Percentiles rank a stretch among this genome's conserved stretches.
Conservation (phyloP, 331 rosid genomes). For the Malus hybrid region DNA sequence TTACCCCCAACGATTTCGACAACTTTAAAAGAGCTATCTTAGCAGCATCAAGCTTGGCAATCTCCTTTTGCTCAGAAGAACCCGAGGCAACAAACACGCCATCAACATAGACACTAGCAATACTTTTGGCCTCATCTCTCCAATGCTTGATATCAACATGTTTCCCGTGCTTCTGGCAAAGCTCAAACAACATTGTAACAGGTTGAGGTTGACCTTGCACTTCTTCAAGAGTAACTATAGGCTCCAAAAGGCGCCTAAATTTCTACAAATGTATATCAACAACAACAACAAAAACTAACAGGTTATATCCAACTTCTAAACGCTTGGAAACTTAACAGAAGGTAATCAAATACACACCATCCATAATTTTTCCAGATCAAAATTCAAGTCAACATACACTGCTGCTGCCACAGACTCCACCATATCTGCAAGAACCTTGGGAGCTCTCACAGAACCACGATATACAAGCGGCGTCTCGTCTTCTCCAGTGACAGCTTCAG, state of each 20-base stretch:
- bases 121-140: constrained; percentile 21
- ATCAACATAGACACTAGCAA: constrained; percentile 44
- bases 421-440: constrained; percentile 81
- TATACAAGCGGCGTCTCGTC: constrained; percentile 17
- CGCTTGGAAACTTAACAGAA: background rate
- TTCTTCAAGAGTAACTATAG: constrained; percentile 44
- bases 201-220: constrained; percentile 56
- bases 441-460: constrained; percentile 68
- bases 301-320: background rate
- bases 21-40: constrained; percentile 45
- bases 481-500: constrained; percentile 33
- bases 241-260: constrained; percentile 56
- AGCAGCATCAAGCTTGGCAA: constrained; percentile 66
- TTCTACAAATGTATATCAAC: constrained; percentile 27
- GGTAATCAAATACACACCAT: constrained; percentile 34
- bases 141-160: constrained; percentile 27
- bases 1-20: background rate
- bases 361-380: constrained; percentile 51
- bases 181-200: constrained; percentile 38
- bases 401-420: constrained; percentile 75
- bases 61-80: constrained; percentile 48
- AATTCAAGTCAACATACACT: constrained; percentile 41
- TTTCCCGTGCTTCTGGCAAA: constrained; percentile 61
- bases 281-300: background rate
- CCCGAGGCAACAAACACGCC: constrained; percentile 44